Conservation (phyloP, 2,329 filamentous ascomycete genomes). For the Neofusicoccum sp. region DNA sequence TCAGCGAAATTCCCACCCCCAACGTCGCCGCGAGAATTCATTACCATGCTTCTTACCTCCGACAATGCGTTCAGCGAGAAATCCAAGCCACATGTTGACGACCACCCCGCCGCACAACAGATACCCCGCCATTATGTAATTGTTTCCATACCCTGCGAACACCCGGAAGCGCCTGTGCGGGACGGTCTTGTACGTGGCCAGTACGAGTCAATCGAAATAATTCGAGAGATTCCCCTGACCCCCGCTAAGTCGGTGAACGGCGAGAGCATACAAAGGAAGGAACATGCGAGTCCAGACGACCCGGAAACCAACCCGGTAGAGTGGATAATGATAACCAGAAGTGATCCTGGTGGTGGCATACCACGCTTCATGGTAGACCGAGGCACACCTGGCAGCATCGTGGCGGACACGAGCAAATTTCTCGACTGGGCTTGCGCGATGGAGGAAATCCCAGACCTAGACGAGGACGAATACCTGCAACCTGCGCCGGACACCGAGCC, state of each 20-base stretch:
- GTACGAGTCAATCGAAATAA: conserved; percentile 91
- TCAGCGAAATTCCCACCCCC: conserved; percentile 90
- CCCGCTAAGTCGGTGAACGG: conserved; percentile 43
- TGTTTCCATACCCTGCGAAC: conserved; percentile 80
- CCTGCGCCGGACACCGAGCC: not conserved
- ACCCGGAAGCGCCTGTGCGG: conserved; percentile 71
- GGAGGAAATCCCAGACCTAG: conserved; percentile 44
- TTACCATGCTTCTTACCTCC: conserved; percentile 75
- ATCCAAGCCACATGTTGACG: conserved; percentile 36
- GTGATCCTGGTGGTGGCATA: conserved; percentile 85
- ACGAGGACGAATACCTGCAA: conserved; percentile 32
- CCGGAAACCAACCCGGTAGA: conserved; percentile 70
- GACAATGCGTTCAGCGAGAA: conserved; percentile 53
- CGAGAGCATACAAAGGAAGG: conserved; percentile 35
- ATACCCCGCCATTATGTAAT: conserved; percentile 77
- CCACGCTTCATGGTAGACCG: conserved; percentile 90
- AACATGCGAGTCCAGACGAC: conserved; percentile 38
- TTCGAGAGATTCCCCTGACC: conserved; percentile 73
- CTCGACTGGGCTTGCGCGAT: conserved; percentile 71
- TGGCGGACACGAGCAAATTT: conserved; percentile 78
- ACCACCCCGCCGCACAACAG: conserved; percentile 36
- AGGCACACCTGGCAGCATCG: conserved; percentile 79
- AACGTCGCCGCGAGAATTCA: conserved; percentile 84
- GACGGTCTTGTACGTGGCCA: conserved; percentile 78
- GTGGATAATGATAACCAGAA: conserved; percentile 91